Evolutionary conservation across 1,284 basidiomycete genomes (phyloP).

Genomic region (Trametes pubescens): DNA sequence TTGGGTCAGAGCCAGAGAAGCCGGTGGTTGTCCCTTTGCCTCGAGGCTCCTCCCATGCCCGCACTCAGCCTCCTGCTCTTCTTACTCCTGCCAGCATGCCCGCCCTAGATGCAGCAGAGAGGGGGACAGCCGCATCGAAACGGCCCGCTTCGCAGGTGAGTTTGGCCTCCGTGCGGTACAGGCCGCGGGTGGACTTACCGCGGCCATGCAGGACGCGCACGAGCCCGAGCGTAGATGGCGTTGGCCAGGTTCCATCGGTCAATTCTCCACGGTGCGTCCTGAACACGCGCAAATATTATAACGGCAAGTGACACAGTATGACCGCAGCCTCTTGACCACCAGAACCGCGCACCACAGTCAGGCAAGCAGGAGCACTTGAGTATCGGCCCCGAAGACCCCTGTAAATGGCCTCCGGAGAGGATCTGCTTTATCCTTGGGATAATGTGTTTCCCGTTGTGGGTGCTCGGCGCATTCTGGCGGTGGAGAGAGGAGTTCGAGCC

Average conservation of each 20-base stretch:
- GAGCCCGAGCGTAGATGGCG: not conserved
- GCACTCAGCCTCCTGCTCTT: not conserved
- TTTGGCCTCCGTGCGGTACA: not conserved
- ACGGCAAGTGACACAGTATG: not conserved
- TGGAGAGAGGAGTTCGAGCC: conserved; percentile 26
- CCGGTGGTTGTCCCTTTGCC: not conserved
- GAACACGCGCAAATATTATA: not conserved
- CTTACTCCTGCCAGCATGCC: not conserved
- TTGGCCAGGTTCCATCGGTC: not conserved
- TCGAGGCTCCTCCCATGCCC: conserved; percentile 1
- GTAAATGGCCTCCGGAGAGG: conserved; percentile 32
- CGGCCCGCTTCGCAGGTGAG: not conserved
- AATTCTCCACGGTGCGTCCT: not conserved
- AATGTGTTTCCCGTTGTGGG: conserved; percentile 35
- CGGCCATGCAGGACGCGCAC: not conserved
- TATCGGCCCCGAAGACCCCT: conserved; percentile 28
- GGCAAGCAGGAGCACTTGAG: not conserved
- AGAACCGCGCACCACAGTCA: not conserved
- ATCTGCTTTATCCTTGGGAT: conserved; percentile 31
- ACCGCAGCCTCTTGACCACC: not conserved
- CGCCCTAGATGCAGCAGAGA: not conserved
- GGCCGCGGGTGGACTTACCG: not conserved
- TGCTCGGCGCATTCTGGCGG: conserved; percentile 32
- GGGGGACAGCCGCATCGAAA: not conserved
- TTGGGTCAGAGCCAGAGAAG: not conserved